phyloP scores from a whole-genome alignment of 805 yeast species.

The Lachancea sp. region DNA sequence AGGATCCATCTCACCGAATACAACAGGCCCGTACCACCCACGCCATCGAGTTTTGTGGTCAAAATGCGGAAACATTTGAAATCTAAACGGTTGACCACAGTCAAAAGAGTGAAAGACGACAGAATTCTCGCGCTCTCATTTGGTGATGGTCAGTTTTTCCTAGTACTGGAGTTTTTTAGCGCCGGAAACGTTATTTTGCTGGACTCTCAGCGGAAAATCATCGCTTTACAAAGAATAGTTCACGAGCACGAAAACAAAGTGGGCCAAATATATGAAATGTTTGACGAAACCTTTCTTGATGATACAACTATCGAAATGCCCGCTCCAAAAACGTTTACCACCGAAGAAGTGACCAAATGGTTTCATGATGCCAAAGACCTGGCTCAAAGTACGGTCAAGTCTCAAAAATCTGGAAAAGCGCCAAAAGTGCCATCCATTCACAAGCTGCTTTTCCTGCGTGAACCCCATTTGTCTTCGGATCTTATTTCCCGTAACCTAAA shows the following conservation, averaged over 20 bases:
- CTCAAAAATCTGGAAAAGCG: slow-evolving; percentile 31
- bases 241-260: slow-evolving; percentile 66
- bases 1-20: slow-evolving; percentile 72
- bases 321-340: slow-evolving; percentile 8
- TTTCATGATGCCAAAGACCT: slow-evolving; percentile 20
- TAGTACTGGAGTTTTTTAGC: slow-evolving; percentile 88
- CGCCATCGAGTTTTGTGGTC: slow-evolving; percentile 80
- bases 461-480: slow-evolving; percentile 74
- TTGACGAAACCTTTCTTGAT: slow-evolving; percentile 46
- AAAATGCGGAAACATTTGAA: slow-evolving; percentile 84
- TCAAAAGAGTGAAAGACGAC: slow-evolving; percentile 72
- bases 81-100: slow-evolving; percentile 63
- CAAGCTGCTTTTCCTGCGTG: slow-evolving; percentile 59
- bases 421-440: slow-evolving; percentile 54
- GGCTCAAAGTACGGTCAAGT: slow-evolving; percentile 3
- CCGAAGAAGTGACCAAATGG: slow-evolving; percentile 24
- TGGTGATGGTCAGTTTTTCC: slow-evolving; percentile 69
- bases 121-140: slow-evolving; percentile 80
- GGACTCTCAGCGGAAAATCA: slow-evolving; percentile 59
- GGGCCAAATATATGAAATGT: slow-evolving; percentile 62
- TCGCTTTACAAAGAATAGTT: slow-evolving; percentile 73
- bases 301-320: slow-evolving; percentile 11
- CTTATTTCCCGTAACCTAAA: slow-evolving; percentile 56
- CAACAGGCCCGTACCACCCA: slow-evolving; percentile 70
- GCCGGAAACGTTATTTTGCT: slow-evolving; percentile 85